These are phyloP conservation scores for Arabis alpina DNA, from an alignment of 345 rosid genomes.

Conservation along the genomic window DNA sequence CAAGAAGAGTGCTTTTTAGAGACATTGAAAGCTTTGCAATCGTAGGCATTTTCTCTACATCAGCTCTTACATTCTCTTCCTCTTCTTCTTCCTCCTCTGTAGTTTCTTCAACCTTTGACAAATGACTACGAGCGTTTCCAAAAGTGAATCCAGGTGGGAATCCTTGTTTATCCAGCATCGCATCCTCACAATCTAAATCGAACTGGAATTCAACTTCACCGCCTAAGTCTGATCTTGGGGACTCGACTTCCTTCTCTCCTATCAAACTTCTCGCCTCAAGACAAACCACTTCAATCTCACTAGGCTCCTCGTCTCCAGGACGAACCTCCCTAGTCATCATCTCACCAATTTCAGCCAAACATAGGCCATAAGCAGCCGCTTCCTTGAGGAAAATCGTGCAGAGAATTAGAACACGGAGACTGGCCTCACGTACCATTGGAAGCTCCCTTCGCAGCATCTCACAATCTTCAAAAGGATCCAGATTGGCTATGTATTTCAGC, in stretches of 20 bases:
- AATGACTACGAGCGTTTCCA: conserved; percentile 53
- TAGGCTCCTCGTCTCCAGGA: conserved; percentile 84
- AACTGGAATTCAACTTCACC: conserved; percentile 71
- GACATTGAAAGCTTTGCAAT: conserved; percentile 77
- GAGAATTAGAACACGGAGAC: conserved; percentile 76
- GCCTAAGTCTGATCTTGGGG: conserved; percentile 52
- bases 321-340: conserved; percentile 96
- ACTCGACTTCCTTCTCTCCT: conserved; percentile 55
- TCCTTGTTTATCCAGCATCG: conserved; percentile 43
- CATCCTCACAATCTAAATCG: conserved; percentile 74
- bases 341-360: conserved; percentile 96
- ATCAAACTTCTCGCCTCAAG: conserved; percentile 78
- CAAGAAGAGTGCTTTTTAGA: conserved; percentile 57
- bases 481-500: conserved; percentile 66
- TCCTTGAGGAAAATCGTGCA: conserved; percentile 86
- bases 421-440: conserved; percentile 93
- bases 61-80: conserved; percentile 30
- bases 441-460: conserved; percentile 78
- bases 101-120: conserved; percentile 78
- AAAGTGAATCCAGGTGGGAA: conserved; percentile 54
- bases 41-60: conserved; percentile 47
- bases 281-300: conserved; percentile 91
- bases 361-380: conserved; percentile 80
- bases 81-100: conserved; percentile 63
- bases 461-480: conserved; percentile 68